These are phyloP conservation scores for Boletus fagicola DNA, from an alignment of 768 basidiomycete species.

Conservation along the genomic window DNA sequence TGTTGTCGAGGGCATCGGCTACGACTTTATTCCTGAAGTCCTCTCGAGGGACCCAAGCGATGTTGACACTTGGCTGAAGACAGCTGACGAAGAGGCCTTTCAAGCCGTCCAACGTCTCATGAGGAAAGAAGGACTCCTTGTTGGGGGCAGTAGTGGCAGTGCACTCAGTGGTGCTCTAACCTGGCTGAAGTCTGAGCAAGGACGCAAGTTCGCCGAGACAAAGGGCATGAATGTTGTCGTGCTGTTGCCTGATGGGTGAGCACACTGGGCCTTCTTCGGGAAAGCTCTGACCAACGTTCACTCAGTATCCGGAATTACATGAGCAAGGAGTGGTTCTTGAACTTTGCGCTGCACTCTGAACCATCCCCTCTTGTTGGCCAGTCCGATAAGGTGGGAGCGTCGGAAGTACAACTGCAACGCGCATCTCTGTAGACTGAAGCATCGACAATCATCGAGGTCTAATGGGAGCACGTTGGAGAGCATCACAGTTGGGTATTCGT, in stretches of 20 bases:
- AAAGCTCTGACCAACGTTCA: neutral
- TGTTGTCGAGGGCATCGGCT: slow-evolving; percentile 94
- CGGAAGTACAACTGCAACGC: slow-evolving; percentile 5
- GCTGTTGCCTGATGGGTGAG: slow-evolving; percentile 86
- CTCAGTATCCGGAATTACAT: slow-evolving; percentile 88
- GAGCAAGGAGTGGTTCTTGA: slow-evolving; percentile 89
- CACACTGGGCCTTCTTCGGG: neutral
- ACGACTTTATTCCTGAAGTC: slow-evolving; percentile 89
- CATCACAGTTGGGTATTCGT: neutral
- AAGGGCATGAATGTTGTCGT: slow-evolving; percentile 86
- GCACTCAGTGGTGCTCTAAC: slow-evolving; percentile 72
- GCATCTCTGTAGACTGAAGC: slow-evolving; percentile 5
- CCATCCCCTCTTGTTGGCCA: slow-evolving; percentile 43
- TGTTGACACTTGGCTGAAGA: slow-evolving; percentile 85
- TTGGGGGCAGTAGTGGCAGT: slow-evolving; percentile 93
- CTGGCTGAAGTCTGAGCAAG: slow-evolving; percentile 74
- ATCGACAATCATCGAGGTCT: neutral
- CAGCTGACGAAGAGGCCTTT: slow-evolving; percentile 78
- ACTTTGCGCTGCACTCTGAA: slow-evolving; percentile 56
- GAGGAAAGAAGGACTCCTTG: slow-evolving; percentile 81
- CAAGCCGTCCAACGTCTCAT: slow-evolving; percentile 72
- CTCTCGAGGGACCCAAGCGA: slow-evolving; percentile 59
- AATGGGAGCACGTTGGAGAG: neutral
- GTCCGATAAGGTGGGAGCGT: neutral
- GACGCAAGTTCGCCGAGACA: slow-evolving; percentile 58